Evolutionary conservation across 495 filamentous ascomycete species (phyloP), one percentile per base, ranked within the genome.

Genomic region (Penicillium fimorum): DNA sequence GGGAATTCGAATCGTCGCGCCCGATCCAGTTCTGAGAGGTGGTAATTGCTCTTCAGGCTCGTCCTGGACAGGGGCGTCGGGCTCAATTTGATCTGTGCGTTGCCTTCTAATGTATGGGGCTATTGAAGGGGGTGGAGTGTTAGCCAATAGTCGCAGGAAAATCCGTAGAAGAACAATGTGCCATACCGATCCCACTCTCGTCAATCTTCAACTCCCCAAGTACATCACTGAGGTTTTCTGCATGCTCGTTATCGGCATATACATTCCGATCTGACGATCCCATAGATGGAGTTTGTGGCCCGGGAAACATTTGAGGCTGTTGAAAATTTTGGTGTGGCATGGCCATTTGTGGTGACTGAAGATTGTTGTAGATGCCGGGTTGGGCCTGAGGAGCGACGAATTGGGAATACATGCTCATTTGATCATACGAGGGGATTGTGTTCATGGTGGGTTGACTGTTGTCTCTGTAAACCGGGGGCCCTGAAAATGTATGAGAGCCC

Each of bases 21-120:
- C 90, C 22, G 87, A 82, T 15, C 86, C 84, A 3, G 82, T 79
- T 12, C 78, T 77, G 30, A 87, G 76, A 25, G 85, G 83, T 13
- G 91, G 90, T 5, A 96, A 65, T 41, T 76, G 81, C 45, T 92
- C 87, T 57, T 92, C 87, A 4, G 69, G 64, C 30, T 92, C 92
- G 54, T 94, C 91, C 45, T 92, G 77, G 9, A 87, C 84, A 15
- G 91, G 89, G 25, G 89, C 84, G 65, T 90, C 88, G 18, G 76
- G 70, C 55, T 89, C 87, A 0, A 79, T 78, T 5, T 82, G 75
- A 44, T 77, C 75, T 67, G 76, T 83, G 63, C 79, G 84, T 65
- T 91, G 91, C 63, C 89, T 88, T 50, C 89, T 85, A 25, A 97
- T 84, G 72, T 95, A 97, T 12, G 90, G 88, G 37, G 92, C 91